These are phyloP conservation scores for Dendrobium nobile DNA, from an alignment of 106 monocot species.

Conservation along the genomic window DNA sequence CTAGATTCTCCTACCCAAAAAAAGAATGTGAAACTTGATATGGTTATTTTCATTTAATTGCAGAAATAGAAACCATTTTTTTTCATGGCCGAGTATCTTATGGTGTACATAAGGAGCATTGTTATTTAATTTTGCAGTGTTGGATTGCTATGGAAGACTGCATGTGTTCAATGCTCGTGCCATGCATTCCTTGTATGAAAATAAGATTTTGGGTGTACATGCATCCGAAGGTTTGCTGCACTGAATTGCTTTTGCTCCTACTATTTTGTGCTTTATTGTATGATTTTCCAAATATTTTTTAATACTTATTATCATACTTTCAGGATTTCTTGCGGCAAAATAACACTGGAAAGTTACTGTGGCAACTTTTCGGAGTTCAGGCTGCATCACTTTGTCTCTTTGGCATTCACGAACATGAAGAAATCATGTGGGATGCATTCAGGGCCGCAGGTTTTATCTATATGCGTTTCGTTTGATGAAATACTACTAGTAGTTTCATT, in stretches of 20 bases:
- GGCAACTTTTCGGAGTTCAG: conserved; percentile 88
- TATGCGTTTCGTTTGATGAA: not conserved
- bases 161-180: conserved; percentile 70
- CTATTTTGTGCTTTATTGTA: conserved; percentile 5
- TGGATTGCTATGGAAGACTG: conserved; percentile 98
- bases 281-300: not conserved
- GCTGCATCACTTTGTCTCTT: conserved; percentile 74
- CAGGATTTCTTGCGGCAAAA: conserved; percentile 98
- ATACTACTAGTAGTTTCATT: not conserved
- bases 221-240: conserved; percentile 83
- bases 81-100: not conserved
- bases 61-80: not conserved
- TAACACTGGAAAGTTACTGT: conserved; percentile 92
- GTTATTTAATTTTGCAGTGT: conserved; percentile 48
- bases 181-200: conserved; percentile 46
- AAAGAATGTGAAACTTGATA: not conserved
- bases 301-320: conserved; percentile 1
- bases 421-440: conserved; percentile 93
- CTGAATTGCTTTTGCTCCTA: not conserved
- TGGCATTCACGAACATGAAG: conserved; percentile 82
- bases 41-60: not conserved
- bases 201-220: conserved; percentile 95
- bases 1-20: not conserved
- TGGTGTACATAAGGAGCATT: not conserved
- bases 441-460: conserved; percentile 36